A percentile compares a stretch with the other conserved stretches of the same genome.
phyloP scores from a whole-genome alignment of 768 basidiomycete species.

The Lactifluus volemus region DNA sequence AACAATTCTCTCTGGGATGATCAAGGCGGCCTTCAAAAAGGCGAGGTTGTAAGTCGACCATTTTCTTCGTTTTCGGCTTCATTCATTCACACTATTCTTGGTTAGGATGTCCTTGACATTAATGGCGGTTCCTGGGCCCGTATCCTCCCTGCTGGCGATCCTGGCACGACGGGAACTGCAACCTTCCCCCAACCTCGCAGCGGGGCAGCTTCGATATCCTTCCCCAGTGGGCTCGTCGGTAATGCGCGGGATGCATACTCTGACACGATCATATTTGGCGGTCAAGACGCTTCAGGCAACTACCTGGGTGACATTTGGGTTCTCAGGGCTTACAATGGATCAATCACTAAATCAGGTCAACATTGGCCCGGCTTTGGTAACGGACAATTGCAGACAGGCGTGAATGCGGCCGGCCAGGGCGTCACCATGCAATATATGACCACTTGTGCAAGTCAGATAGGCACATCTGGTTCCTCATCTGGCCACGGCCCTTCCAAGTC shows the following conservation, averaged over 20 bases:
- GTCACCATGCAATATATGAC: constrained; percentile 53
- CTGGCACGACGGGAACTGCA: constrained; percentile 37
- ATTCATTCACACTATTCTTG: constrained; percentile 1
- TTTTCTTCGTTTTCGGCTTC: not conserved
- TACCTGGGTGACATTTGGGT: constrained; percentile 75
- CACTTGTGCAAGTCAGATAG: constrained; percentile 44
- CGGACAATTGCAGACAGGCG: constrained; percentile 53
- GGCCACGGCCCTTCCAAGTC: constrained; percentile 14
- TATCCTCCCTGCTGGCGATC: constrained; percentile 69
- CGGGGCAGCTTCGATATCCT: constrained; percentile 61
- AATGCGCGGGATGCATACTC: constrained; percentile 36
- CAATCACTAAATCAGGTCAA: constrained; percentile 43
- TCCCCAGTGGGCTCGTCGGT: constrained; percentile 47
- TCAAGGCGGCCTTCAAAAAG: constrained; percentile 45
- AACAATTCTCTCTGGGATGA: constrained; percentile 62
- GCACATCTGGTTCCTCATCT: not conserved
- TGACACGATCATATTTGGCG: constrained; percentile 75
- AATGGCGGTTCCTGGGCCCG: constrained; percentile 61
- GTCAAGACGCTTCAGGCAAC: constrained; percentile 54
- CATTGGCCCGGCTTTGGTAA: constrained; percentile 58
- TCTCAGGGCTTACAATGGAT: constrained; percentile 60
- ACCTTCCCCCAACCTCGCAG: constrained; percentile 59
- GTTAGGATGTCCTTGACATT: constrained; percentile 53
- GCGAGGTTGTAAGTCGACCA: constrained; percentile 58
- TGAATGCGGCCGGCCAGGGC: constrained; percentile 58